phyloP scores from a whole-genome alignment of 331 rosid genomes.

The Spiraea crenata region DNA sequence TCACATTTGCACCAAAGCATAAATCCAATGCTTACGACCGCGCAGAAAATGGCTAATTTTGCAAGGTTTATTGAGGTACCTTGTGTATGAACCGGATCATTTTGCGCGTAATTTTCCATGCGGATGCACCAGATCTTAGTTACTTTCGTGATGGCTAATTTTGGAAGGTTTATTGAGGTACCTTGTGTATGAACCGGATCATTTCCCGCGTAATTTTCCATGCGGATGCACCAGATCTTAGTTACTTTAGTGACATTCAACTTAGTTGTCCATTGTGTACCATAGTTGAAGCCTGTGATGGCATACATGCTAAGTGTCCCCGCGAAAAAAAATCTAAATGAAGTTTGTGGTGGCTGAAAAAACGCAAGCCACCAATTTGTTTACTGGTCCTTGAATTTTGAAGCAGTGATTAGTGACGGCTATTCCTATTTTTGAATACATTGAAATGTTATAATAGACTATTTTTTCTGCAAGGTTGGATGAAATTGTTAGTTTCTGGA shows the following conservation, averaged over 20 bases:
- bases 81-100: neutral
- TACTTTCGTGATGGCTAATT: neutral
- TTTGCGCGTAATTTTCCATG: neutral
- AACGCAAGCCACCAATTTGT: neutral
- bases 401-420: neutral
- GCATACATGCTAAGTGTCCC: neutral
- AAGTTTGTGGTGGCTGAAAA: neutral
- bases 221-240: no score
- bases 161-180: no score
- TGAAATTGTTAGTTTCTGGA: neutral
- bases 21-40: conserved; percentile 80
- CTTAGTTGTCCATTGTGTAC: neutral
- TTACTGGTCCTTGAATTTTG: neutral
- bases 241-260: neutral
- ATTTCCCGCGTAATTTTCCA: no score
- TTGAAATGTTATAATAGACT: neutral
- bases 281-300: neutral
- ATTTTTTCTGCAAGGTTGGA: neutral
- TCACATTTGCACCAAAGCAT: conserved; percentile 80
- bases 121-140: neutral
- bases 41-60: conserved; percentile 70
- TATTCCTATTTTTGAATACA: neutral
- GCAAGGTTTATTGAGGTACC: neutral
- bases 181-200: no score
- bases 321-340: neutral